Evolutionary conservation across 2,329 filamentous ascomycete genomes (phyloP).

Genomic region (Diplodia scrobiculata): DNA sequence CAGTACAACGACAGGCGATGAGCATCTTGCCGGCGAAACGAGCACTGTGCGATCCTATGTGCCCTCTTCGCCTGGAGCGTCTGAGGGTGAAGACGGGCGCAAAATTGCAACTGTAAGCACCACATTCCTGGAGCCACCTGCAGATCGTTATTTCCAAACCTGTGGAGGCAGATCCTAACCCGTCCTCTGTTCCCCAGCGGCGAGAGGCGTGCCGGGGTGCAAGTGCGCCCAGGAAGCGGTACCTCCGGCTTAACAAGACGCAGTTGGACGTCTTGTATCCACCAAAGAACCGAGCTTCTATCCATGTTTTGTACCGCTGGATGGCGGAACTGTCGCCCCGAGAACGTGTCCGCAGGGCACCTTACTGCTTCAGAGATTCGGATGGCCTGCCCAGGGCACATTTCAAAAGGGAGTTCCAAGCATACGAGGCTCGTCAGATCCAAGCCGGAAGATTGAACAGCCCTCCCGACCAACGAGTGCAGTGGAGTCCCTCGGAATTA

Average conservation of each 20-base stretch:
- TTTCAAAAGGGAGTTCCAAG: neutral
- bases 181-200: neutral
- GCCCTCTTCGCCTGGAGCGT: neutral
- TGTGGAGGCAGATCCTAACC: neutral
- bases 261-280: neutral
- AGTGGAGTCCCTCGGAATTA: neutral
- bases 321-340: neutral
- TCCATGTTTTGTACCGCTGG: neutral
- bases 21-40: neutral
- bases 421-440: neutral
- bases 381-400: neutral
- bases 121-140: no score
- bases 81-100: neutral
- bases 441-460: neutral
- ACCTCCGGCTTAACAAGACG: neutral
- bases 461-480: no score
- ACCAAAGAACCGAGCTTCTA: neutral
- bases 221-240: neutral
- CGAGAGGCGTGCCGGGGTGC: neutral
- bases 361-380: neutral
- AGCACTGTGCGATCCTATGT: neutral
- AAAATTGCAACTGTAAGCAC: neutral
- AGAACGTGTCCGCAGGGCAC: neutral
- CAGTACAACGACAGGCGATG: neutral
- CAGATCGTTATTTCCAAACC: neutral